Evolutionary conservation across 805 yeast species (phyloP), one percentile per base, ranked within the genome.

Genomic region (Clavispora vitiphila): DNA sequence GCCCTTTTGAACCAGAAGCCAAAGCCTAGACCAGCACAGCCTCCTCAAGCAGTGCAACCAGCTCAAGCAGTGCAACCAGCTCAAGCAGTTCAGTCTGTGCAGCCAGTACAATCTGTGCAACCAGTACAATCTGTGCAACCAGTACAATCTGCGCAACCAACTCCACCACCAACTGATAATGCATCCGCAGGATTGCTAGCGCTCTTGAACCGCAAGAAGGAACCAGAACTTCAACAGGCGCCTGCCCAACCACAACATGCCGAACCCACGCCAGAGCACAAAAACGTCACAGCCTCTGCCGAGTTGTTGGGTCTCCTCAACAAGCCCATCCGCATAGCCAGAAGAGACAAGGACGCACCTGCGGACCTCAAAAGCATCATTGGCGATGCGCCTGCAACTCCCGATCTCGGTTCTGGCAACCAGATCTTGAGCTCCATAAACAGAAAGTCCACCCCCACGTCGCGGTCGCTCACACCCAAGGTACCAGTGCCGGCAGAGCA

Each of bases 391-490:
- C 18, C 18, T 8, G 24, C 36, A 19, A 12, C 24, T 12, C 26
- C 36, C 7, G 16, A 15, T 11, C 30, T 4, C 8, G 32, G 48
- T 41, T 49, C 53, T 32, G 52, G 54, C 31, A 50, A 49, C 53
- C 51, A 48, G 46, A 48, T 50, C 47, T 50, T 50, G 51, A 41
- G 40, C 11, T 32, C 42, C 32, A 42, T 50, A 27, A 47, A 44
- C 23, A 42, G 37, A 20, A 49, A 40, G 21, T 11, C 47, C 18
- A 31, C 14, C 25, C 42, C 21, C 10, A 12, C 29, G 16, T 11
- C 21, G 18, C 29, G 16, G 12, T 8, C 22, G 18, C 6, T 20
- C 34, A 20, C 37, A 5, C 24, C 37, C 14, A 10, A 21, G n/a
- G n/a, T n/a, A n/a, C n/a, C n/a, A n/a, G n/a, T 35, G 30, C 39